These are phyloP conservation scores for Saraca asoca DNA, from an alignment of 331 rosid genomes.

Conservation along the genomic window DNA sequence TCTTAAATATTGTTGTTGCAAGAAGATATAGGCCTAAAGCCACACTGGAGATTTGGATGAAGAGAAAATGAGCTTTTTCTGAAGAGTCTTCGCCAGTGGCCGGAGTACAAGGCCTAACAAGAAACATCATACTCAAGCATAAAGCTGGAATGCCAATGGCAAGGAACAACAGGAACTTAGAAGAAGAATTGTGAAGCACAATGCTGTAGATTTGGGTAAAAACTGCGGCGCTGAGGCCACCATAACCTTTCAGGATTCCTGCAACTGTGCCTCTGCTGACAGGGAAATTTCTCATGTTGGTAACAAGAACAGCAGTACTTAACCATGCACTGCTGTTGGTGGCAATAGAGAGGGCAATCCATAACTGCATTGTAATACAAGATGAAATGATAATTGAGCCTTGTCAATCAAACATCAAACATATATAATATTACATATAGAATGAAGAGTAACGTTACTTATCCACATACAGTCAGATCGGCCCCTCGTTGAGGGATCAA, in stretches of 20 bases:
- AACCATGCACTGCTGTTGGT: constrained; percentile 74
- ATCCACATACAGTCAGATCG: too few species aligned
- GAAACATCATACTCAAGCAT: constrained; percentile 69
- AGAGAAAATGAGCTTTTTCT: constrained; percentile 63
- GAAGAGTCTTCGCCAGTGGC: constrained; percentile 87
- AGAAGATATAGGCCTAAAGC: constrained; percentile 68
- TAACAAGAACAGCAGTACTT: constrained; percentile 75
- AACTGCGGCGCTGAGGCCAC: constrained; percentile 77
- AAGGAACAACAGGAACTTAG: constrained; percentile 66
- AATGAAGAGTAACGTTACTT: too few species aligned
- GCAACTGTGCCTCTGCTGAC: constrained; percentile 78
- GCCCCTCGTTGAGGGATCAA: too few species aligned
- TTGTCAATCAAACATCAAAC: too few species aligned
- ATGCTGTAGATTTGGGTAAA: too few species aligned
- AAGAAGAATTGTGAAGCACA: too few species aligned
- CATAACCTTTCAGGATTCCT: constrained; percentile 86
- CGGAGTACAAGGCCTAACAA: constrained; percentile 73
- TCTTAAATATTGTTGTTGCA: constrained; percentile 39
- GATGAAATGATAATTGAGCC: too few species aligned
- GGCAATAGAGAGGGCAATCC: constrained; percentile 64
- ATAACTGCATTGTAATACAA: constrained; percentile 51
- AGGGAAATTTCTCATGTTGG: constrained; percentile 97
- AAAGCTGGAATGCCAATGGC: constrained; percentile 58
- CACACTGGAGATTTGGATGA: constrained; percentile 68
- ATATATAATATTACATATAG: too few species aligned